Evolutionary conservation across 345 rosid genomes (phyloP), one percentile per base, ranked within the genome.

Genomic region (Erodium maritimum): DNA sequence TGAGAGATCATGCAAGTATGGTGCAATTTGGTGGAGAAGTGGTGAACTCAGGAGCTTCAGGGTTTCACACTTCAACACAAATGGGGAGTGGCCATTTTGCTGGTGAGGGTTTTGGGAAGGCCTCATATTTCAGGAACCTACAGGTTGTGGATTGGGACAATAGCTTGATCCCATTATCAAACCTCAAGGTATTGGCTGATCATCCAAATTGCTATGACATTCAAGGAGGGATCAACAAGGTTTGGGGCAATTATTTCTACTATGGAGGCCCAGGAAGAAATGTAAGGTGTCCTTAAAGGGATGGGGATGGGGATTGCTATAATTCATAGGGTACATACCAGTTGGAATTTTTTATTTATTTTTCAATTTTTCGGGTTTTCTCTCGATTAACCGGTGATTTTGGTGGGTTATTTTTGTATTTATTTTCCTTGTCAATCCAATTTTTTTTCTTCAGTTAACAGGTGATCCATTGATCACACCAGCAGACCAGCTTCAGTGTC

Each of bases 21-120:
- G 89, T 93, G 21, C 99, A 93, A 61, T 93, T 84, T 58, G 98
- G 98, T 0, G 98, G 96, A 12, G 98, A 91, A 67, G 37, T 81
- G 45, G 96, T 91, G 19, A 86, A 93, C 65, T 73, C 85, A 0
- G 68, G 81, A 61, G 69, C 89, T 0, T 80, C 81, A 14, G 95
- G 95, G 25, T 78, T 69, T 23, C 99, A 93, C 79, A 89, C 99
- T 14, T 59, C 75, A 5, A 93, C 99, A 0, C 85, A 86, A 72
- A 93, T 93, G 99, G 99, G 99, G 0, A 93, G 99, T 66, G 99
- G 99, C 2, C 99, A 89, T 61, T 93, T 86, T 58, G 78, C 95
- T 0, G 88, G 85, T 19, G 95, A 89, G 71, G 99, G 96, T 6
- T 91, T 91, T 63, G 83, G 90, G 42, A 88, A 81, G 57, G 96